Conservation (phyloP, 2,329 filamentous ascomycete genomes). For the Sarocladium brachiariae region DNA sequence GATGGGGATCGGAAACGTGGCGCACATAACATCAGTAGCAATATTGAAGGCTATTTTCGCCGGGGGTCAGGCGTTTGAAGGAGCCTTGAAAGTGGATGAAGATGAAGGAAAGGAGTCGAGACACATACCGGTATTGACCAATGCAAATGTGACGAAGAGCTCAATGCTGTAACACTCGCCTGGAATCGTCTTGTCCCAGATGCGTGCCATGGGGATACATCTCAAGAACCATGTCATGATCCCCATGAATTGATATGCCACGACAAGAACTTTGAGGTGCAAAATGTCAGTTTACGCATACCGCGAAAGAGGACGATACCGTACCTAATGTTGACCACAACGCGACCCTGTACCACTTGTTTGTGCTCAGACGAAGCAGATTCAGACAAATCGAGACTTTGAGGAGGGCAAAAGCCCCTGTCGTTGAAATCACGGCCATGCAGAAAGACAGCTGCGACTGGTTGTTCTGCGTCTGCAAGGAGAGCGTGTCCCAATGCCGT, state of each 20-base stretch:
- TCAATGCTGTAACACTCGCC: constrained; percentile 9
- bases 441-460: constrained; percentile 31
- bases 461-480: constrained; percentile 19
- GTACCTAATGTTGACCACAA: constrained; percentile 18
- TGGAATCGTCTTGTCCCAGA: constrained; percentile 7
- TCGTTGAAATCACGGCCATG: constrained; percentile 36
- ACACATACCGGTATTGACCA: constrained; percentile 11
- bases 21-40: constrained; percentile 32
- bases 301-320: constrained; percentile 1
- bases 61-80: too few species aligned
- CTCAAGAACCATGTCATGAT: constrained; percentile 10
- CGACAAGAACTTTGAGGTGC: not conserved
- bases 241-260: constrained; percentile 9
- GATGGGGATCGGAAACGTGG: constrained; percentile 32
- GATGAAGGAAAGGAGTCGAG: too few species aligned
- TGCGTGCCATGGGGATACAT: constrained; percentile 7
- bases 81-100: too few species aligned
- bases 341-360: constrained; percentile 19
- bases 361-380: constrained; percentile 17
- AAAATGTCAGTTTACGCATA: too few species aligned
- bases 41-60: constrained; percentile 33
- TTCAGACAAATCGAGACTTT: constrained; percentile 19
- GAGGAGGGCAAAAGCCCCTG: constrained; percentile 13
- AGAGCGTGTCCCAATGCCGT: constrained; percentile 32
- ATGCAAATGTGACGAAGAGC: constrained; percentile 9